phyloP scores from a whole-genome alignment of 129 eudicot species.

The Deinandra increscens region DNA sequence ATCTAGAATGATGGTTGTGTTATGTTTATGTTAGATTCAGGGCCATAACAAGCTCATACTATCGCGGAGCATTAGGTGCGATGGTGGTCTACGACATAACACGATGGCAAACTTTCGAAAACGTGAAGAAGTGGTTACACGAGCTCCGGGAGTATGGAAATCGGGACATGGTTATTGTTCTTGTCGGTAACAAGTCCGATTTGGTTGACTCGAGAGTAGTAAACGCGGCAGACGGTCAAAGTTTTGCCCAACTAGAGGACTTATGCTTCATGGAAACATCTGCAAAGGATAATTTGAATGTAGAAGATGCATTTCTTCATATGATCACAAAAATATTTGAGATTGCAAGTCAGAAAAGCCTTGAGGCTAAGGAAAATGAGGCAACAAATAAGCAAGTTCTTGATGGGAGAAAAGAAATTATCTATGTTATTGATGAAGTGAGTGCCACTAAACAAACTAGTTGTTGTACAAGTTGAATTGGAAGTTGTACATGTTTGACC shows the following conservation, averaged over 20 bases:
- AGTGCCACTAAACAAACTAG: slow-evolving; percentile 62
- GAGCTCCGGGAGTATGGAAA: slow-evolving; percentile 62
- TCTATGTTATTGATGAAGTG: slow-evolving; percentile 57
- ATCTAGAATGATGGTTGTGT: not conserved
- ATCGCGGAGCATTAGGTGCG: slow-evolving; percentile 81
- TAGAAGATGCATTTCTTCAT: slow-evolving; percentile 74
- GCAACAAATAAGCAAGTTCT: slow-evolving; percentile 22
- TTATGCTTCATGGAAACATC: slow-evolving; percentile 74
- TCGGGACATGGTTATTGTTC: slow-evolving; percentile 67
- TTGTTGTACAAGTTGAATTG: slow-evolving; percentile 54
- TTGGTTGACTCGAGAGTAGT: slow-evolving; percentile 56
- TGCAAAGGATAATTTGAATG: slow-evolving; percentile 67
- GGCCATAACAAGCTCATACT: slow-evolving; percentile 85
- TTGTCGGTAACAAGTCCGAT: slow-evolving; percentile 74
- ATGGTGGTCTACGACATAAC: slow-evolving; percentile 74
- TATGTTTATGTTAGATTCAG: slow-evolving; percentile 45
- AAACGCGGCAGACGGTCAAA: slow-evolving; percentile 51
- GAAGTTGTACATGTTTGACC: not conserved
- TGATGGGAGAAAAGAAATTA: slow-evolving; percentile 52
- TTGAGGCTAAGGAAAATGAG: slow-evolving; percentile 46
- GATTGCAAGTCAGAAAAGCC: slow-evolving; percentile 51
- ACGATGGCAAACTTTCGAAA: slow-evolving; percentile 55
- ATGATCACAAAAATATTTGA: slow-evolving; percentile 67
- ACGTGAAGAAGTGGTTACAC: slow-evolving; percentile 63
- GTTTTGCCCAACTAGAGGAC: slow-evolving; percentile 65